These are phyloP conservation scores for Aurifilum marmelostoma DNA, from an alignment of 2,329 filamentous ascomycete genomes.

Conservation along the genomic window DNA sequence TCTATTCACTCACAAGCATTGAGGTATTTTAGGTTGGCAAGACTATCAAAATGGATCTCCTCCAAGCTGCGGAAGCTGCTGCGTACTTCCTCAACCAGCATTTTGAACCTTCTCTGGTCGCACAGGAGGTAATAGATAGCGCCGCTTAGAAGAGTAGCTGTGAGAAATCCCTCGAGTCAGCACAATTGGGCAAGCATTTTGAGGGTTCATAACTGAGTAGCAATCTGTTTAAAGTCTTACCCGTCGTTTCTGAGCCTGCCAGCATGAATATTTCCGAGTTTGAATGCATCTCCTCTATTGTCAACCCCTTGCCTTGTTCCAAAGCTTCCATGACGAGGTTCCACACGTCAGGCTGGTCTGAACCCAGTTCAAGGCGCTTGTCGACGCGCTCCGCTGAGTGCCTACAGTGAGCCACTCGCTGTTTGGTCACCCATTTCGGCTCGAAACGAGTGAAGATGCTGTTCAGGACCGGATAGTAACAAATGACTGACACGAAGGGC, in stretches of 20 bases:
- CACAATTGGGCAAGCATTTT: too few species aligned
- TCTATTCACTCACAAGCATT: conserved; percentile 34
- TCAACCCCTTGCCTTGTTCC: conserved; percentile 29
- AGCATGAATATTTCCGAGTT: conserved; percentile 32
- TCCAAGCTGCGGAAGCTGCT: conserved; percentile 32
- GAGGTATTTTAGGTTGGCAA: conserved; percentile 33
- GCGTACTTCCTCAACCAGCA: conserved; percentile 37
- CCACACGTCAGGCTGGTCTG: conserved; percentile 35
- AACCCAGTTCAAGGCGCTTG: conserved; percentile 34
- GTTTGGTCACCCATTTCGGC: conserved; percentile 31
- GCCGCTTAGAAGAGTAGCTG: conserved; percentile 18
- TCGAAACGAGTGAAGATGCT: conserved; percentile 32
- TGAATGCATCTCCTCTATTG: conserved; percentile 29
- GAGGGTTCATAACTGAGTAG: too few species aligned
- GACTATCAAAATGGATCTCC: conserved; percentile 36
- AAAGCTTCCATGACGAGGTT: conserved; percentile 33
- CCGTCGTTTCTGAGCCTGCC: conserved; percentile 38
- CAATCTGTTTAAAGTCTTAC: conserved; percentile 38
- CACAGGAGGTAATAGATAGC: conserved; percentile 6
- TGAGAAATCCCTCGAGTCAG: background rate
- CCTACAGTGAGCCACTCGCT: conserved; percentile 30
- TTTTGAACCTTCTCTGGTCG: conserved; percentile 10
- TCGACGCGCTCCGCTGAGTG: conserved; percentile 36
- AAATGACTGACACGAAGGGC: conserved; percentile 33
- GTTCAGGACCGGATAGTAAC: conserved; percentile 34